Base-by-base conservation (phyloP, 352 stramenopile species). In the Pythium pectinolyticum region DNA sequence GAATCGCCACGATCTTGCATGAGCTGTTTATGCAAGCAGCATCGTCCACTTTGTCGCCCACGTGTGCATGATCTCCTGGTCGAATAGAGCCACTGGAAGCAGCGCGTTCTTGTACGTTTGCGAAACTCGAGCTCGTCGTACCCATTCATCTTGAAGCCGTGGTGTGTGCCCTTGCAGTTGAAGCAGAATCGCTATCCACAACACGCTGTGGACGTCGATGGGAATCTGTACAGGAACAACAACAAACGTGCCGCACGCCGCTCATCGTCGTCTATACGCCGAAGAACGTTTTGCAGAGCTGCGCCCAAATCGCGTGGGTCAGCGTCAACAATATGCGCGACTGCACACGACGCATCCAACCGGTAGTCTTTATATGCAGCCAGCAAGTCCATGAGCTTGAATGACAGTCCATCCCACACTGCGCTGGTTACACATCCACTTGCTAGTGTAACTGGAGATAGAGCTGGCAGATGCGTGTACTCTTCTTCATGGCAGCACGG, bases 71-170 rank as follows among this genome's bases (percentile, higher is more conserved):
- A 48, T 17, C 25, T 60, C 32, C 17, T 40, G 15, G 25, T 60
- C 53, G 3, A 50, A 51, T 2, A 50, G 6, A 19, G 49, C 53
- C 7, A 60, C 24, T 11, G n/a, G 14, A 15, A 60, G 14, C 22
- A 60, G 39, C 2, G 3, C 5, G 20, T 28, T 37, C 5, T 6
- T 12, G 25, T 48, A 10, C 11, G 14, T 3, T 50, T 27, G 27
- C 53, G 53, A 11, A 39, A 40, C 14, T n/a, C 7, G 27, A 60
- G 20, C 53, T 60, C 53, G 15, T 17, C 22, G 8, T n/a, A 5
- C 53, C 53, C 49, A 24, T 22, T 48, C 53, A 60, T 51, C 28
- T 35, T 8, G 53, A 60, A 60, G 24, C 53, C 53, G 8, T n/a
- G 39, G 2, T 40, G 9, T 1, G 17, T 25, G 17, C 47, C 17